Evolutionary conservation across 352 stramenopile genomes (phyloP).

Genomic region (Pythium coloratum): DNA sequence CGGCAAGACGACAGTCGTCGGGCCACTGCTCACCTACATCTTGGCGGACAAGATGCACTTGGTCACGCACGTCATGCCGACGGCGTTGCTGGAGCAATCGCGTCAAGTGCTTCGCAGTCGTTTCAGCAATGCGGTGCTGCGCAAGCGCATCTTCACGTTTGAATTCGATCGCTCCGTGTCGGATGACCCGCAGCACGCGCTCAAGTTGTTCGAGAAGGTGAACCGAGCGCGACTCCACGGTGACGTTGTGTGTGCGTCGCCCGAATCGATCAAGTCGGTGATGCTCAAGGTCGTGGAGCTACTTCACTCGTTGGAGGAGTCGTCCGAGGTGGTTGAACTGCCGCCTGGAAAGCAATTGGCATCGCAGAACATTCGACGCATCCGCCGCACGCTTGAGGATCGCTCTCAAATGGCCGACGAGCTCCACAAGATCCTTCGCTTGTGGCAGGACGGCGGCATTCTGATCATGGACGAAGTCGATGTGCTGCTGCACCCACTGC

Average conservation of each 20-base stretch:
- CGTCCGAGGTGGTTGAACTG: constrained; percentile 66
- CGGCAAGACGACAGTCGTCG: constrained; percentile 99
- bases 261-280: constrained; percentile 99
- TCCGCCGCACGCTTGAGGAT: constrained; percentile 70
- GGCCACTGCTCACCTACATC: constrained; percentile 97
- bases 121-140: constrained; percentile 96
- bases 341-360: constrained; percentile 41
- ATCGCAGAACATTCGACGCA: constrained; percentile 72
- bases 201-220: constrained; percentile 84
- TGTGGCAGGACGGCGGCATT: constrained; percentile 94
- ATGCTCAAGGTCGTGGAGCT: constrained; percentile 98
- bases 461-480: constrained; percentile 95
- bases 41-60: constrained; percentile 95
- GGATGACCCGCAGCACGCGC: constrained; percentile 61
- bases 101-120: constrained; percentile 96
- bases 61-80: constrained; percentile 98
- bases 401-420: constrained; percentile 90
- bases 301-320: constrained; percentile 89
- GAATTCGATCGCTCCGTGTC: constrained; percentile 96
- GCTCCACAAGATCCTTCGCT: constrained; percentile 80
- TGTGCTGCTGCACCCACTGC: constrained; percentile 88
- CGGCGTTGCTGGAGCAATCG: constrained; percentile 98
- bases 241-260: constrained; percentile 98
- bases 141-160: constrained; percentile 99
- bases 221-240: constrained; percentile 86